A percentile compares a stretch with the other conserved stretches of the same genome.
phyloP scores from a whole-genome alignment of 179 eudicot species.

The Heliamphora pulchella region DNA sequence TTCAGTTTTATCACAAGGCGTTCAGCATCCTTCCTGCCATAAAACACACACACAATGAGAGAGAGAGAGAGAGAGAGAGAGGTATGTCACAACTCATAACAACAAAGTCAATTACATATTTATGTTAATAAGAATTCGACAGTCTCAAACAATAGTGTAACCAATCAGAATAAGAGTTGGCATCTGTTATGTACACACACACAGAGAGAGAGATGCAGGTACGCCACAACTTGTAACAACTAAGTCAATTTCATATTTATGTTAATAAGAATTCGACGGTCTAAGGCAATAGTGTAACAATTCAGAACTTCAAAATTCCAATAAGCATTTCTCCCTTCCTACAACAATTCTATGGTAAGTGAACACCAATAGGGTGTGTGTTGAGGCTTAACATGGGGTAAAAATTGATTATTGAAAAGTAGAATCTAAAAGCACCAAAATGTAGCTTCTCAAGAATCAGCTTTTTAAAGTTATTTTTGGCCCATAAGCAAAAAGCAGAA shows the following conservation, averaged over 20 bases:
- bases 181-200: too few species aligned
- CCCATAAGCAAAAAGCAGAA: too few species aligned
- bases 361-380: too few species aligned
- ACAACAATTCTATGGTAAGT: not conserved
- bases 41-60: not conserved
- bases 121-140: too few species aligned
- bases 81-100: not conserved
- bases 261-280: too few species aligned
- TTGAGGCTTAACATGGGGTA: too few species aligned
- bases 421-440: too few species aligned
- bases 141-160: not conserved
- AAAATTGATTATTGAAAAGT: too few species aligned
- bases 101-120: not conserved
- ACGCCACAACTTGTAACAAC: not conserved
- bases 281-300: not conserved
- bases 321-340: not conserved
- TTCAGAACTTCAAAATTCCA: not conserved
- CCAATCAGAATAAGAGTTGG: not conserved
- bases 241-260: not conserved
- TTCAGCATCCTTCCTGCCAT: constrained; percentile 67
- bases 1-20: constrained; percentile 56
- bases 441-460: too few species aligned
- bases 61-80: not conserved
- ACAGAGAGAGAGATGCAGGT: not conserved
- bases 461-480: too few species aligned